Evolutionary conservation across 164 flowering plant species (phyloP), one percentile per base, ranked within the genome.

Genomic region (Chimonanthus salicifolius): DNA sequence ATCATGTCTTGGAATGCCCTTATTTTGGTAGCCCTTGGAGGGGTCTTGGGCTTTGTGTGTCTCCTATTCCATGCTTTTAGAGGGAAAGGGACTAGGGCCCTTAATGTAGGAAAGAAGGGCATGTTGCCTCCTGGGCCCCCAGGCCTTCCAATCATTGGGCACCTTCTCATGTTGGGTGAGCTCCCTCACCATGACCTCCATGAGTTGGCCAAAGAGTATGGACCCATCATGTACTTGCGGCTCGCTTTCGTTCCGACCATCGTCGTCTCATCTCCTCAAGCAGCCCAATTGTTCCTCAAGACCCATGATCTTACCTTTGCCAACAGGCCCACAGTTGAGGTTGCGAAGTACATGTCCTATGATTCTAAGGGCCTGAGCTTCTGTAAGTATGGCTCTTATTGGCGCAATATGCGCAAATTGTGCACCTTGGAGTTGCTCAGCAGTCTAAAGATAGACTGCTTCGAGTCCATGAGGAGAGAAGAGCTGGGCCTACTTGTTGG

Each of bases 351-450:
- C 69, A 33, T 82, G 7, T 72, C 77, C 8, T 82, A 78, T 33
- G 77, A 74, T 0, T 77, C 58, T 45, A 79, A 75, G 58, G 64
- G 74, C 73, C 2, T 82, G 68, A 6, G 70, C 15, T 81, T 81
- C 71, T 11, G 68, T 3, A 54, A 62, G 1, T 83, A 85, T 64
- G 85, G 85, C 5, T 47, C 80, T 10, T 83, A 83, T 51, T 83
- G 85, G 85, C 78, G 85, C 2, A 79, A 74, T 21, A 50, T 83
- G 73, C 78, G 85, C 6, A 83, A 80, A 62, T 2, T 81, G 45
- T 85, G 84, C 77, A 79, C 82, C 8, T 64, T 82, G 13, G 75
- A 82, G 67, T 48, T 84, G 75, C 82, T 82, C 7, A 80, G 84
- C 58, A 75, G 7, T 63, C 46, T 6, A 4, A 83, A 72, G 69